Base-by-base conservation (phyloP, 441 rosid species). In the Manihot esculenta region DNA sequence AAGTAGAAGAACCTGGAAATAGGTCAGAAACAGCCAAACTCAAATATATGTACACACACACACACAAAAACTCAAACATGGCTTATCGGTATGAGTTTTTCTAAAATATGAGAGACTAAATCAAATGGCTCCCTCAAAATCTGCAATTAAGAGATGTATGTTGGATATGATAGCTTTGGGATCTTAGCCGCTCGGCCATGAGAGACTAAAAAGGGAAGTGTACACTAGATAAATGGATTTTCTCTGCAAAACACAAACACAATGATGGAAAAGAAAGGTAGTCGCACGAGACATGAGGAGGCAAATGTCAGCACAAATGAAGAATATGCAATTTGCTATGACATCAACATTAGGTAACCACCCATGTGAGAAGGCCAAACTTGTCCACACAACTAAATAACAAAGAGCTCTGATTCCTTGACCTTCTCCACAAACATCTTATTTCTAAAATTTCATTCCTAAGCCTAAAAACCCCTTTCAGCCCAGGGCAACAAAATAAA, bases 1-100 rank as follows among this genome's bases (percentile, higher is more conserved):
- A 75, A 70, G 33, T 27, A 33, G 20, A 70, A 53, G 71, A 64
- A 68, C 70, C 23, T 20, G 72, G 23, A 12, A 65, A 64, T 41
- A 8, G 51, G 55, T 66, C 27, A 54, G 50, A 45, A 51, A 42
- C 18, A 66, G 38, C 26, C 57, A 66, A 24, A 71, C 26, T 42
- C 64, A 42, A 23, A 68, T 1, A 2, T 44, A 18, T 14, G 44
- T 15, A 33, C 49, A 64, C 33, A 64, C 5, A 33, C n/a, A 62
- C 49, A 64, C 33, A 64, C 5, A 33, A 13, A 62, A 21, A 60
- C 30, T 27, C 18, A 56, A 47, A 57, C 5, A n/a, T 15, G 41
- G 8, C 11, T 41, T n/a, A 47, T 44, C 50, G 11, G 24, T 35
- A 35, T 50, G 49, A 21, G 20, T 15, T 42, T 24, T 66, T 20